Evolutionary conservation across 768 basidiomycete genomes (phyloP).

Genomic region (Ephemerocybe angulata): DNA sequence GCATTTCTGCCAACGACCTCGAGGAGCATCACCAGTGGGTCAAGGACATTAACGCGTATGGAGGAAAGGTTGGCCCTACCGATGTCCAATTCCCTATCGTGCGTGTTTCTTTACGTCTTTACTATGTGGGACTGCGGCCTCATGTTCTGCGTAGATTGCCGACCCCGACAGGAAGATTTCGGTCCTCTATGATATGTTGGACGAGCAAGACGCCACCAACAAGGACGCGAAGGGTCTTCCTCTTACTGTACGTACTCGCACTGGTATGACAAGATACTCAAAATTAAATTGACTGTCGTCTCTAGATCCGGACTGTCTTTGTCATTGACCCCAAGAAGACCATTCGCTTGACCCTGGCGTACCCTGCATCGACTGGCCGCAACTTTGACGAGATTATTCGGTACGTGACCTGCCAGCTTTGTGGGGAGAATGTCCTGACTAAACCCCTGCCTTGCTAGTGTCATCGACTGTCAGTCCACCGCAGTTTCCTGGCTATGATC

Average conservation of each 20-base stretch:
- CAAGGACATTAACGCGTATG: slow-evolving; percentile 78
- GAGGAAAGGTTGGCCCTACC: slow-evolving; percentile 66
- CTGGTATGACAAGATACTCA: too few species aligned
- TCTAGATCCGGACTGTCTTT: slow-evolving; percentile 97
- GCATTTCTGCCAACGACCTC: slow-evolving; percentile 88
- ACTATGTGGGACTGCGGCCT: not conserved
- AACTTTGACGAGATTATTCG: slow-evolving; percentile 73
- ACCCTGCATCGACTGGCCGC: slow-evolving; percentile 94
- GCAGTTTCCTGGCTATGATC: slow-evolving; percentile 3
- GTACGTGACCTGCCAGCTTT: slow-evolving; percentile 23
- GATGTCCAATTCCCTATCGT: slow-evolving; percentile 91
- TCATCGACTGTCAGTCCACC: slow-evolving; percentile 63
- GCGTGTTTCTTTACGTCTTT: slow-evolving; percentile 23
- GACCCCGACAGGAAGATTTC: slow-evolving; percentile 86
- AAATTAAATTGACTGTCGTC: too few species aligned
- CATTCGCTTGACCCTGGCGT: slow-evolving; percentile 85
- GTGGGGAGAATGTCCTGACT: not conserved
- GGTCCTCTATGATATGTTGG: slow-evolving; percentile 91
- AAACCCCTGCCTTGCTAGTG: slow-evolving; percentile 34
- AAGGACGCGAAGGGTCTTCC: slow-evolving; percentile 83
- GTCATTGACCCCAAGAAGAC: slow-evolving; percentile 95
- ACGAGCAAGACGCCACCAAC: slow-evolving; percentile 92
- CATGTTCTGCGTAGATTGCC: slow-evolving; percentile 61
- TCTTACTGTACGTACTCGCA: slow-evolving; percentile 73
- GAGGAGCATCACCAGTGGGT: slow-evolving; percentile 86